Evolutionary conservation across 78 protist species (phyloP).

Genomic region (Dictyostelium capitatum): DNA sequence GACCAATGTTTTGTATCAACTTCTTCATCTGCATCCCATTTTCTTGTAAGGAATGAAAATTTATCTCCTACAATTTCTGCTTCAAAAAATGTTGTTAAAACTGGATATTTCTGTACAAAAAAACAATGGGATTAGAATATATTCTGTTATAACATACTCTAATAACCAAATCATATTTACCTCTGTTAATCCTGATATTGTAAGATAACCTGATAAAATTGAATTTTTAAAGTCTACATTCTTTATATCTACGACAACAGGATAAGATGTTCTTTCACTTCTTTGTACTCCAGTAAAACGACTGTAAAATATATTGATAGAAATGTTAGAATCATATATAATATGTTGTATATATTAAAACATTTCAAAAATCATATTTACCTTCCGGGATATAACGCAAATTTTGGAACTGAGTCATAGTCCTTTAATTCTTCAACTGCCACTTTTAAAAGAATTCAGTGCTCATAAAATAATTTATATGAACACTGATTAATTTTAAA

Average conservation of each 20-base stretch:
- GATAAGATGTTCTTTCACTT: slow-evolving; percentile 70
- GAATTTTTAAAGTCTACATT: slow-evolving; percentile 72
- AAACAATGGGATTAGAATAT: too few relatives aligned
- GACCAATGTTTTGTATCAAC: slow-evolving; percentile 86
- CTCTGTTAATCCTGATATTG: slow-evolving; percentile 68
- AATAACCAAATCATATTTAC: too few relatives aligned
- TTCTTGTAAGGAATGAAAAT: slow-evolving; percentile 81
- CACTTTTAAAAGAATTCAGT: slow-evolving; percentile 6
- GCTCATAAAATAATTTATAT: slow-evolving; percentile 3
- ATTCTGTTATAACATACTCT: too few relatives aligned
- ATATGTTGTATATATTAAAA: too few relatives aligned
- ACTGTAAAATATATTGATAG: neutral
- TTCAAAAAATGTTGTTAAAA: slow-evolving; percentile 86
- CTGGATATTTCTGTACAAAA: slow-evolving; percentile 83
- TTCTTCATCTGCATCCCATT: slow-evolving; percentile 85
- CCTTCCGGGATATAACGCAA: slow-evolving; percentile 61
- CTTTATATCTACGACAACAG: slow-evolving; percentile 63
- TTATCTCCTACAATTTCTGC: slow-evolving; percentile 86
- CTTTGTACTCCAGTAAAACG: slow-evolving; percentile 53
- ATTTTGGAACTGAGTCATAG: slow-evolving; percentile 18
- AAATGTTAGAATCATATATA: too few relatives aligned
- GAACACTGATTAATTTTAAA: slow-evolving; percentile 8
- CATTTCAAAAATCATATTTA: too few relatives aligned
- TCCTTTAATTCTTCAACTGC: slow-evolving; percentile 36
- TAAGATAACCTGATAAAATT: slow-evolving; percentile 53